Evolutionary conservation across 1,284 basidiomycete genomes (phyloP), one percentile per base, ranked within the genome.

Genomic region (Boletus smithii): DNA sequence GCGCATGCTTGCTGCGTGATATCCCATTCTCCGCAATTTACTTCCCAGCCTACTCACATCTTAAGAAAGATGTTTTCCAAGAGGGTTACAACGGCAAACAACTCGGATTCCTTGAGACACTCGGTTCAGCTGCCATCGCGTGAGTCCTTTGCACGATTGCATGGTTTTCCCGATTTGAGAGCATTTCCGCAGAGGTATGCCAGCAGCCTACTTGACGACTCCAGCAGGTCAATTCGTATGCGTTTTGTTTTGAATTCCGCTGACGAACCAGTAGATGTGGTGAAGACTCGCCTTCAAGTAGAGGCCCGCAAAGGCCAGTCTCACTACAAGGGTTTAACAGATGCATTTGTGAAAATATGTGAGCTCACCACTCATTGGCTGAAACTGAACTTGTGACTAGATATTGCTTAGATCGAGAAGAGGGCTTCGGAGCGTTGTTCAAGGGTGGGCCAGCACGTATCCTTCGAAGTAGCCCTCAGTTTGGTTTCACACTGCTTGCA

Each of bases 261-360:
- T 65, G 40, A 67, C 14, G 14, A 50, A 44, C 26, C 2, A 59
- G 26, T 69, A 83, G 95, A 99, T 69, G 97, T 99, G 50, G 91
- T 98, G 68, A 99, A 99, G 80, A 99, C 95, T n/a, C 85, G 95
- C 48, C 74, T 99, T 54, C 97, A 99, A 68, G 87, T 93, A n/a
- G 97, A 99, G 69, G 88, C 93, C 29, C 80, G 88, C 53, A 88
- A 90, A 59, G 97, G 95, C 14, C 85, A 99, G 69, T 91, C 92
- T 5, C 76, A 87, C 51, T 99, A 99, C 75, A 92, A 90, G 68
- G 95, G 97, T 40, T 73, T 97, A 39, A 67, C 74, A 13, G 94
- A 99, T 70, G 95, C 92, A 22, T 92, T 97, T 61, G 73, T 78
- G 42, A 97, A 89, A 68, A 98, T 99, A 55, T 85, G 88, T 85